Percentiles rank a stretch among this genome's conserved stretches.
Evolutionary conservation across 1,284 basidiomycete species (phyloP).

Genomic region (Fomitopsis betulina): DNA sequence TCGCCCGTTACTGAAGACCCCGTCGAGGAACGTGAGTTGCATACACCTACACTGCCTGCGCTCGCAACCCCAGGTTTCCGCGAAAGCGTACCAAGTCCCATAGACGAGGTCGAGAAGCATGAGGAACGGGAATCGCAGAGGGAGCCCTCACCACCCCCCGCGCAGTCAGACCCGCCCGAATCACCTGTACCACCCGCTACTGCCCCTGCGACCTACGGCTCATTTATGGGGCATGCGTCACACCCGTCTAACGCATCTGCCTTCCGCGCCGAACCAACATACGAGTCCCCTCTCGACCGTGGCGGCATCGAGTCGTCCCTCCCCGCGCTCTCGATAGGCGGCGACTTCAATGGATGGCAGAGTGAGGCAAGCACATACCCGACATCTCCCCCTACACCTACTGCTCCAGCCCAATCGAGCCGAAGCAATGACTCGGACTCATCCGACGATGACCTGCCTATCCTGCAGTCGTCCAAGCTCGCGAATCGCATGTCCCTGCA

Average conservation of each 20-base stretch:
- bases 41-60: slow-evolving; percentile 7
- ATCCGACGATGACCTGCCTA: slow-evolving; percentile 72
- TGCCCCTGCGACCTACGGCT: slow-evolving; percentile 1
- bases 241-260: slow-evolving; percentile 16
- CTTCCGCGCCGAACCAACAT: slow-evolving; percentile 24
- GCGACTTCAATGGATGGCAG: slow-evolving; percentile 56
- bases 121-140: slow-evolving; percentile 24
- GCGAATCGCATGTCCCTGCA: slow-evolving; percentile 28
- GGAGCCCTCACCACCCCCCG: slow-evolving; percentile 16
- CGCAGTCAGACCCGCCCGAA: slow-evolving; percentile 11
- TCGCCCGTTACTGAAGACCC: slow-evolving; percentile 13
- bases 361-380: slow-evolving; percentile 23
- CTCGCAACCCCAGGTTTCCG: slow-evolving; percentile 24
- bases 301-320: slow-evolving; percentile 41
- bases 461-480: slow-evolving; percentile 43
- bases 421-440: slow-evolving; percentile 36
- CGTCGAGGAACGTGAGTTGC: slow-evolving; percentile 29
- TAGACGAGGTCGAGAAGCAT: slow-evolving; percentile 17
- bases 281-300: slow-evolving; percentile 53
- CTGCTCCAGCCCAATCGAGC: slow-evolving; percentile 11
- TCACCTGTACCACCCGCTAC: slow-evolving; percentile 13
- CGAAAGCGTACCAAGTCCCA: slow-evolving; percentile 23
- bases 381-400: slow-evolving; percentile 7
- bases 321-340: slow-evolving; percentile 57
- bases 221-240: not conserved